Base-by-base conservation (phyloP, 2,329 filamentous ascomycete genomes). In the Fusarium sororula region DNA sequence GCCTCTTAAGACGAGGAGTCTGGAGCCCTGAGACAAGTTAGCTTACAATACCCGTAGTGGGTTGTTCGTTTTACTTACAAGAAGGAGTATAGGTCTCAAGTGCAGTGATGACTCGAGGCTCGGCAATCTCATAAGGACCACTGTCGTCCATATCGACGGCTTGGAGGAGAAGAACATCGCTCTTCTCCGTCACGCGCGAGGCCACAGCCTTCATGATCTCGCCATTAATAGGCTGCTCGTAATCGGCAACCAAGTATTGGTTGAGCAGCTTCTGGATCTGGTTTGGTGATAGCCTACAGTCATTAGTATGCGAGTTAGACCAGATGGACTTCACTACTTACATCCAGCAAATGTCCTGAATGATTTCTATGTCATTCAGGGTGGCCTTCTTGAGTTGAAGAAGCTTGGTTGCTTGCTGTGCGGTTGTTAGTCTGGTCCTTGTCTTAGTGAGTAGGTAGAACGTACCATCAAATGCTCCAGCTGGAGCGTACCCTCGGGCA, bases 321-420 rank as follows among this genome's bases (percentile, higher is more conserved):
- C 30, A 78, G 14, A 38, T n/a, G 4, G 20, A 4, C 17, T 7
- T 22, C 17, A 9, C 20, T 41, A 90, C 94, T 91, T 86, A 97
- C 96, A 98, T 98, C 96, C 96, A 98, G 89, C 96, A 99, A 79
- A 99, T 99, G 82, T 99, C 96, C 86, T 99, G 96, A 80, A 99
- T 99, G 79, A 99, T 99, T 85, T 99, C 96, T 79, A 99, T 99
- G 80, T 99, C 96, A 82, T 98, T 99, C 81, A 99, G 86, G 2
- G 96, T 99, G 14, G 96, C 96, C 87, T 99, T 99, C 91, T 99
- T 99, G 73, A 99, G 88, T 83, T 99, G 96, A 74, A 99, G 88
- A 74, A 99, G 91, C 86, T 99, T 99, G 26, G 96, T 99, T 60
- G 96, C 96, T 94, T 98, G 96, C 92, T 94, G 72, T 76, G 55